Evolutionary conservation across 2,329 filamentous ascomycete genomes (phyloP).

Genomic region (Septoria petroselini): DNA sequence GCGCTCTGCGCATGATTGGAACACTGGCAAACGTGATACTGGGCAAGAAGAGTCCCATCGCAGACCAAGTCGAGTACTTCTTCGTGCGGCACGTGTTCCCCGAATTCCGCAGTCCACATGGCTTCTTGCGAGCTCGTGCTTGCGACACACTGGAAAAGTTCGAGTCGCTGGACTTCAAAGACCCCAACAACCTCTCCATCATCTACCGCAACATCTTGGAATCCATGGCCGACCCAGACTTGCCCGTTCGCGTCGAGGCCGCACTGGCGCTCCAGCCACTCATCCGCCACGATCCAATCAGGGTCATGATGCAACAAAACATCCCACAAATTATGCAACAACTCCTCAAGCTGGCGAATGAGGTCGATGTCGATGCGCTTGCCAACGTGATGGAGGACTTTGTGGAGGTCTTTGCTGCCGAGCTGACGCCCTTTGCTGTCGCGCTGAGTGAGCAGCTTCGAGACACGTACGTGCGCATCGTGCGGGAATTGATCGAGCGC

Average conservation of each 20-base stretch:
- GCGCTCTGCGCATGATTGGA: constrained; percentile 93
- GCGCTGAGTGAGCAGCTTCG: constrained; percentile 92
- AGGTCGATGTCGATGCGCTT: constrained; percentile 94
- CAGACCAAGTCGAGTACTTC: constrained; percentile 97
- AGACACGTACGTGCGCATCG: constrained; percentile 92
- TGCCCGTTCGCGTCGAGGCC: constrained; percentile 91
- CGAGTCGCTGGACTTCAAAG: constrained; percentile 94
- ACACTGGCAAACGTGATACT: constrained; percentile 90
- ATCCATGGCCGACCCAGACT: constrained; percentile 89
- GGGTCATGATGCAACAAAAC: constrained; percentile 92
- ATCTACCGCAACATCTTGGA: constrained; percentile 97
- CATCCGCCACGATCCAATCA: constrained; percentile 91
- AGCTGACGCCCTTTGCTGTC: constrained; percentile 94
- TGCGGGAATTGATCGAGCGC: constrained; percentile 85
- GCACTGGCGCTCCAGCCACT: constrained; percentile 91
- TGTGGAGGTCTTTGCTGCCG: constrained; percentile 95
- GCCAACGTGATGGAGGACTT: constrained; percentile 99
- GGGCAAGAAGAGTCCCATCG: constrained; percentile 97
- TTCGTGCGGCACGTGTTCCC: constrained; percentile 97
- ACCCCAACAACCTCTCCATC: constrained; percentile 88
- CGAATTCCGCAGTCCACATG: constrained; percentile 88
- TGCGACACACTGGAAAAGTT: constrained; percentile 99
- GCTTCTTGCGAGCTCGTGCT: constrained; percentile 87
- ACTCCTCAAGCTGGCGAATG: constrained; percentile 91
- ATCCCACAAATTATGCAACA: constrained; percentile 99